Base-by-base conservation (phyloP, 305 asterid genomes). In the Striga hermonthica region DNA sequence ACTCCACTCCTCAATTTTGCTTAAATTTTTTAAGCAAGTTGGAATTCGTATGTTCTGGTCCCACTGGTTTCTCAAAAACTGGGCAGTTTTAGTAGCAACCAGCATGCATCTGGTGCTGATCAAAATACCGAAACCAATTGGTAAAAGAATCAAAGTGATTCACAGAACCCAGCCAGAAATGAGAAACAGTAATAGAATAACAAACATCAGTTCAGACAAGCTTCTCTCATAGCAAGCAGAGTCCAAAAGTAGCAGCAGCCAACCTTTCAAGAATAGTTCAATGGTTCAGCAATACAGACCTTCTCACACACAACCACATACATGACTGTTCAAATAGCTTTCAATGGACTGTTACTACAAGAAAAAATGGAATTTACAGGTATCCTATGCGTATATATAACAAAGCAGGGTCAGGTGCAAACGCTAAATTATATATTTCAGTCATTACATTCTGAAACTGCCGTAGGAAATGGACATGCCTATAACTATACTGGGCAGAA, bases 401-500 rank as follows among this genome's bases (percentile, higher is more conserved):
- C 45, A 40, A 43, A 53, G 57, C 9, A 60, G 35, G 48, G 62
- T 39, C 15, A 44, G 14, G 39, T 50, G 50, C 54, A 59, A 53
- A 53, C 45, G 53, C 38, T 44, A 41, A 16, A 47, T 22, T 11
- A 48, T 53, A 53, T 44, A 45, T 60, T 64, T 40, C 57, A 61
- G 66, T 16, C 9, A 45, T 60, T 70, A 65, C 65, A 62, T 61
- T 63, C 57, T 44, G 62, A 62, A 47, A 36, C 11, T 52, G 61
- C 64, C 65, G 48, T 10, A 66, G 60, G 31, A 22, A 58, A 5
- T n/a, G 45, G 39, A 22, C 62, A 39, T 56, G 40, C 60, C 44
- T 66, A 74, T 67, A 41, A 37, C 66, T 68, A 74, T 57, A 65
- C 40, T 12, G 64, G 77, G 54, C 74, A 65, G 71, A 62, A 66